Evolutionary conservation across 805 yeast species (phyloP).

Genomic region (Kuraishia molischiana): DNA sequence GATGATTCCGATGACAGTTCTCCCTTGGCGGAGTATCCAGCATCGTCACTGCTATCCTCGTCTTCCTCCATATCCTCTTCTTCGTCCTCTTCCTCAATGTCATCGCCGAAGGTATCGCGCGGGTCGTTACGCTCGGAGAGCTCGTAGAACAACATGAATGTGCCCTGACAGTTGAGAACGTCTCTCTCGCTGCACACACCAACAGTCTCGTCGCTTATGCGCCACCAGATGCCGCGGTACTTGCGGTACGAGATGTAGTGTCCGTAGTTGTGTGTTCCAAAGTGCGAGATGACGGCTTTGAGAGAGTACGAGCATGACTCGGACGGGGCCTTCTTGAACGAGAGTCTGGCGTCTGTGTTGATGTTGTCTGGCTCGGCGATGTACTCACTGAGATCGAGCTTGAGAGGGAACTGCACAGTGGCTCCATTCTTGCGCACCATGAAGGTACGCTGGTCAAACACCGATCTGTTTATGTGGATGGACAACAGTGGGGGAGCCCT

Average conservation of each 20-base stretch:
- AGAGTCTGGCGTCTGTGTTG: slow-evolving; percentile 70
- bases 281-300: slow-evolving; percentile 84
- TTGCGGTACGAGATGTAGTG: slow-evolving; percentile 87
- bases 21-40: too few species aligned
- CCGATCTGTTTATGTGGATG: slow-evolving; percentile 87
- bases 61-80: slow-evolving; percentile 14
- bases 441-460: slow-evolving; percentile 80
- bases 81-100: slow-evolving; percentile 21
- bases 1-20: too few species aligned
- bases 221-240: slow-evolving; percentile 86
- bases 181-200: slow-evolving; percentile 72
- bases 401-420: slow-evolving; percentile 64
- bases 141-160: slow-evolving; percentile 90
- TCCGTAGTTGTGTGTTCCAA: slow-evolving; percentile 96
- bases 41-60: slow-evolving; percentile 4
- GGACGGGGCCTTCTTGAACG: slow-evolving; percentile 44
- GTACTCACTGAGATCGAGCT: slow-evolving; percentile 57
- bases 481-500: slow-evolving; percentile 79
- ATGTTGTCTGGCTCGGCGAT: slow-evolving; percentile 61
- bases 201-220: slow-evolving; percentile 85
- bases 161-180: slow-evolving; percentile 75
- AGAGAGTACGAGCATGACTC: slow-evolving; percentile 54
- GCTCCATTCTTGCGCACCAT: slow-evolving; percentile 79
- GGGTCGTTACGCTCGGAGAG: slow-evolving; percentile 17
- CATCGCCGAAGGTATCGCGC: slow-evolving; percentile 14